phyloP scores from a whole-genome alignment of 768 basidiomycete species.

The Boletus tomentosulus region DNA sequence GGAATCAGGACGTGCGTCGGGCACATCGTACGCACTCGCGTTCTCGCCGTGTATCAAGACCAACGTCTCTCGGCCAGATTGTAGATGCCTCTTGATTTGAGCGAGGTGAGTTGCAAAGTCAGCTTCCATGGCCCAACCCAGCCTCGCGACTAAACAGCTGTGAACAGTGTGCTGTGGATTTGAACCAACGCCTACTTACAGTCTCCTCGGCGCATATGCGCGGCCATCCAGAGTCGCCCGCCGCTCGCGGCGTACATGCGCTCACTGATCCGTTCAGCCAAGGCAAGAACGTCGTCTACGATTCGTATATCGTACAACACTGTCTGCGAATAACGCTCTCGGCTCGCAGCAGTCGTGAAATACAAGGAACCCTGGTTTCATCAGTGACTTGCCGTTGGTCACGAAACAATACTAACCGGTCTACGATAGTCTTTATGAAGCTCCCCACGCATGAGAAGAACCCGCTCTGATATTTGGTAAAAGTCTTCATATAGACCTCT shows the following conservation, averaged over 20 bases:
- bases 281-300: too few relatives aligned
- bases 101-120: constrained; percentile 31
- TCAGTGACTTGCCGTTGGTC: too few relatives aligned
- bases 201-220: constrained; percentile 43
- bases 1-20: not conserved
- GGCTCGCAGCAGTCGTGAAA: too few relatives aligned
- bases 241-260: constrained; percentile 28
- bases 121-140: constrained; percentile 34
- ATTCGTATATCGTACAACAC: too few relatives aligned
- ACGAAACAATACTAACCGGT: too few relatives aligned
- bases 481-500: constrained; percentile 40
- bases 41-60: constrained; percentile 18
- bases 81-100: not conserved
- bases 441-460: too few relatives aligned
- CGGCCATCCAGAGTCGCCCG: constrained; percentile 42
- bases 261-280: not conserved
- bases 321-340: too few relatives aligned
- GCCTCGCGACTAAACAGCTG: constrained; percentile 18
- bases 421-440: too few relatives aligned
- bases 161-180: not conserved
- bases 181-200: constrained; percentile 24
- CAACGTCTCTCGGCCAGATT: not conserved
- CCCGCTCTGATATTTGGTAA: not conserved
- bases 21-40: constrained; percentile 19
- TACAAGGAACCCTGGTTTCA: too few relatives aligned